Conservation (phyloP, 192 early-diverging fungal genomes). For the Phlyctochytrium bullatum region DNA sequence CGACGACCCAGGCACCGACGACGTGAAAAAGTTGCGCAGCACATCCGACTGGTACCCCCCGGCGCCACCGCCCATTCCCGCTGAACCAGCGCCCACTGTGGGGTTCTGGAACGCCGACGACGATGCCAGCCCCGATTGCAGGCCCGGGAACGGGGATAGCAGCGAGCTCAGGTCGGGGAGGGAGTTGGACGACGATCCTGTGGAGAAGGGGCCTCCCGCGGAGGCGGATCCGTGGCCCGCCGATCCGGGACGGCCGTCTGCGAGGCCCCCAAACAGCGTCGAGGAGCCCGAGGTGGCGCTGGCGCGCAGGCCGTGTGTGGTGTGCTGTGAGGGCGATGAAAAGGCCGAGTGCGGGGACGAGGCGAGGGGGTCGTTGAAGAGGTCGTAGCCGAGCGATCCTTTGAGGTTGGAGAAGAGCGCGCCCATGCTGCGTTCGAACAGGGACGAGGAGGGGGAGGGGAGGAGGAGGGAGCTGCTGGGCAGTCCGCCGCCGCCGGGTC, state of each 20-base stretch:
- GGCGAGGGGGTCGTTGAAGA: background rate
- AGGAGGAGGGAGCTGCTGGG: slow-evolving; percentile 3
- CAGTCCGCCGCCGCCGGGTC: background rate
- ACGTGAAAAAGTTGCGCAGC: background rate
- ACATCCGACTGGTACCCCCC: too few relatives aligned
- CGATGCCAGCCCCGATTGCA: background rate
- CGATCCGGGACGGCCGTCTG: too few relatives aligned
- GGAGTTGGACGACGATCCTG: background rate
- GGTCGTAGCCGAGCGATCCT: background rate
- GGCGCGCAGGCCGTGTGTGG: background rate
- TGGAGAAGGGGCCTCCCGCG: background rate
- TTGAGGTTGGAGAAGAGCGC: slow-evolving; percentile 17
- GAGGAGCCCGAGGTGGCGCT: background rate
- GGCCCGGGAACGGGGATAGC: background rate
- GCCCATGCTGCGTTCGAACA: slow-evolving; percentile 20
- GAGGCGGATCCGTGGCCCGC: background rate
- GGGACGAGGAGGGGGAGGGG: slow-evolving; percentile 16
- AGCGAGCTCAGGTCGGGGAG: background rate
- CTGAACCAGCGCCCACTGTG: background rate
- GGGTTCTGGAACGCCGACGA: background rate
- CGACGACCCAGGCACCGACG: background rate
- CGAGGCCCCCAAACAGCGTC: background rate
- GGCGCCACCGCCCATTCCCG: too few relatives aligned
- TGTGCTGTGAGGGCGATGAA: background rate
- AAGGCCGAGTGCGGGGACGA: background rate